Evolutionary conservation across 1,284 basidiomycete genomes (phyloP), one percentile per base, ranked within the genome.

Genomic region (Cryptococcus deneoformans): DNA sequence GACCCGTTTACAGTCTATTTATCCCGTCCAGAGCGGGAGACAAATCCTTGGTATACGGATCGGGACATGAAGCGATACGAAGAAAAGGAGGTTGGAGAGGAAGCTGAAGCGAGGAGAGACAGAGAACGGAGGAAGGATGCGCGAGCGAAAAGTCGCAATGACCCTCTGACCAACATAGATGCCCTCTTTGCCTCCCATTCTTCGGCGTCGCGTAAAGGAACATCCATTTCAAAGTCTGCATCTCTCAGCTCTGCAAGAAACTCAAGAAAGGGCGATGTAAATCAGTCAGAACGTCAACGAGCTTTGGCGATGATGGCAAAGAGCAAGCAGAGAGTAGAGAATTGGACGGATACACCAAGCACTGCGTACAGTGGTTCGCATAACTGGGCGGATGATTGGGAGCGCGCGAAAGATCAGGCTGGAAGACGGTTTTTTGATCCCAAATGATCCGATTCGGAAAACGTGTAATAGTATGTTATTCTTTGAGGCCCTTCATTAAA

Each of bases 1-100:
- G 77, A 77, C 51, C 69, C 72, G 34, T 70, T 75, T 43, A 79
- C 78, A 1, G 73, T 78, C 70, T 79, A 77, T 61, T 72, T 79
- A 46, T 59, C 64, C 39, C 67, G 78, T 39, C 76, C 78, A 0
- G 75, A 76, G 9, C 63, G 71, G 24, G 78, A 79, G 63, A 77
- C 75, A 3, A 75, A 75, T 56, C 77, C 78, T 5, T 79, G 78
- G 78, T 79, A 78, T 53, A 66, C 71, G 2, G 73, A 79, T 58
- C 60, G 60, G 12, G 70, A 75, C 6, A 59, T 79, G 38, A 68
- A 68, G 52, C 65, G 69, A 10, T 64, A 68, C 20, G 76, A 78
- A 37, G 76, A 79, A 38, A 67, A 62, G 40, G 75, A 73, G 44
- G 62, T 62, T 7, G 73, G 72, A 2, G 73, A 77, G 39, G 67